Evolutionary conservation across 805 yeast genomes (phyloP), one percentile per base, ranked within the genome.

Genomic region (Candida dajiaensis): DNA sequence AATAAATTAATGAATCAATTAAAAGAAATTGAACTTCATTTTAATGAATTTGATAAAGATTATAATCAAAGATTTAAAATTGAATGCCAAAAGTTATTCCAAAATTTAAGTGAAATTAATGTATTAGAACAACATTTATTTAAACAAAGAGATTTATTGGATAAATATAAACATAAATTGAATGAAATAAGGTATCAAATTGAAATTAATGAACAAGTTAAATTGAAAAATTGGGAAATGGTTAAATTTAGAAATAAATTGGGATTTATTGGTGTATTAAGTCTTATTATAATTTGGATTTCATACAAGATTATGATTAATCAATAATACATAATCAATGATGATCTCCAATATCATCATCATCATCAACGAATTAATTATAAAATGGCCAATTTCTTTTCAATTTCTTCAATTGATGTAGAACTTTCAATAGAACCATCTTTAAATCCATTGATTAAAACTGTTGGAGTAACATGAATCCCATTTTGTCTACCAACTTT

Each of bases 401-500:
- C 58, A 46, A 65, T 49, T 12, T 72, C 73, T 3, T 70, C 80
- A 6, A 70, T 56, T 6, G 77, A 68, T 43, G 81, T 76, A 9
- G 89, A 78, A 38, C 89, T 80, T 55, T 83, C 85, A 56, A 88
- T 73, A 7, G 70, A 55, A 31, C 70, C 69, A 51, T 74, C 76
- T 20, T 72, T 71, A 42, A 84, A 77, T 1, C 96, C 96, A 61
- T 87, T 77, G 36, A 88, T 67, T 19, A 76, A 63, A 13, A 86
- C 85, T 5, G 94, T 82, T 19, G 96, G 96, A 3, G 94, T 85
- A n/a, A 85, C 82, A 60, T 89, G 96, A 35, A 85, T 78, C 39
- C 92, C 89, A 38, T 81, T 77, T 48, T 86, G 87, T 61, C 96
- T 76, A 44, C 80, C 81, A 59, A 78, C 79, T 61, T 81, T 74